A percentile compares a stretch with the other conserved stretches of the same genome.
phyloP scores from a whole-genome alignment of 169 alveolate species.

The Plasmodium knowlesi region DNA sequence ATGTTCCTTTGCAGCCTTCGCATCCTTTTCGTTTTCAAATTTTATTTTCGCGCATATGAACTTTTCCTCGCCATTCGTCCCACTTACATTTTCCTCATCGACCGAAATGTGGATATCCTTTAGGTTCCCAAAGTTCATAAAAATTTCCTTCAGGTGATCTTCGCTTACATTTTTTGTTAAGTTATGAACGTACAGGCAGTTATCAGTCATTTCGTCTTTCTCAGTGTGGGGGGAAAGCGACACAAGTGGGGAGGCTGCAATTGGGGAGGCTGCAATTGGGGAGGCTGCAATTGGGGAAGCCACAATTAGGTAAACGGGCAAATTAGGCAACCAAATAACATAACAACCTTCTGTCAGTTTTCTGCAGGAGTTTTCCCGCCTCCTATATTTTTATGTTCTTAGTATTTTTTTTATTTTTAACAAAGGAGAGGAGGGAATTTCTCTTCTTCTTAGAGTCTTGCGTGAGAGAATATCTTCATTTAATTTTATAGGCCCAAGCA shows the following conservation, averaged over 20 bases:
- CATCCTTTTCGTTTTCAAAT: conserved; percentile 39
- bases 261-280: not conserved
- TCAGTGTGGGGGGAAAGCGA: not conserved
- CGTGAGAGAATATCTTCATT: not conserved
- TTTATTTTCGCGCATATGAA: conserved; percentile 23
- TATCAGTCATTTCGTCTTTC: conserved; percentile 15
- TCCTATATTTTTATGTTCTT: not conserved
- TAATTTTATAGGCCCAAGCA: not conserved
- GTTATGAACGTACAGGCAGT: conserved; percentile 18
- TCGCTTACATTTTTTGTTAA: conserved; percentile 42
- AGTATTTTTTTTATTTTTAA: not conserved
- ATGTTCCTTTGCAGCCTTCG: conserved; percentile 33
- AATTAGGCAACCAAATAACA: not conserved
- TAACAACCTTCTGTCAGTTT: not conserved
- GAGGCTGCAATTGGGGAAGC: not conserved
- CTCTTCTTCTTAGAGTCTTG: not conserved
- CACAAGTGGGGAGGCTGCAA: not conserved
- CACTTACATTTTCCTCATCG: conserved; percentile 22
- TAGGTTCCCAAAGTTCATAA: conserved; percentile 50
- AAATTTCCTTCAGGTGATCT: conserved; percentile 54
- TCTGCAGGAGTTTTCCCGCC: not conserved
- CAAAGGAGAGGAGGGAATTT: not conserved
- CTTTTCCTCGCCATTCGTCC: not conserved
- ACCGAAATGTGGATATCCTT: conserved; percentile 9
- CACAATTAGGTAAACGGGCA: not conserved